A percentile compares a stretch with the other conserved stretches of the same genome.
Evolutionary conservation across 768 basidiomycete genomes (phyloP).

Genomic region (Collybia sp.): DNA sequence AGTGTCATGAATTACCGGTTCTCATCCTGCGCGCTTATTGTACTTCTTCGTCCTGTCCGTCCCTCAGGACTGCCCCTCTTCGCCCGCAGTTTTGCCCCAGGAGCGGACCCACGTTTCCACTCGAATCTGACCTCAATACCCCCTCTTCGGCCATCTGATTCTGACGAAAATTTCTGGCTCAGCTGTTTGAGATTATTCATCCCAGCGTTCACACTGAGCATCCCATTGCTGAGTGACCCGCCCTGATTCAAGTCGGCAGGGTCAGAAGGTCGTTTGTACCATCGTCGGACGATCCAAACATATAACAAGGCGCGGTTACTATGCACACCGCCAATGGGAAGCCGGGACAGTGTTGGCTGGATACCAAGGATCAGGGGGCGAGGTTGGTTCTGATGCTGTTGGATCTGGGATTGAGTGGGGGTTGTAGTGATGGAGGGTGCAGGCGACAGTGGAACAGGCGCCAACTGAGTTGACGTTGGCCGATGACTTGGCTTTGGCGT

Average conservation of each 20-base stretch:
- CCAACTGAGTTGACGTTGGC: too few relatives aligned
- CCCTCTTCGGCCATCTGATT: slow-evolving; percentile 18
- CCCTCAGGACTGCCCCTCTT: slow-evolving; percentile 12
- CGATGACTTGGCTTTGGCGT: neutral
- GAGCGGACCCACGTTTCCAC: slow-evolving; percentile 52
- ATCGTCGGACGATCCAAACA: slow-evolving; percentile 71
- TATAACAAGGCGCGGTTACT: slow-evolving; percentile 48
- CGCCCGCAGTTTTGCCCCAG: slow-evolving; percentile 4
- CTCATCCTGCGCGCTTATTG: slow-evolving; percentile 26
- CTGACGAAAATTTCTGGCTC: neutral
- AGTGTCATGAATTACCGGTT: slow-evolving; percentile 6
- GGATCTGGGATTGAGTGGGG: neutral
- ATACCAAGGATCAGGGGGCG: slow-evolving; percentile 56
- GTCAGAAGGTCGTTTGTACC: slow-evolving; percentile 55
- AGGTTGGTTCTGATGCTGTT: slow-evolving; percentile 5
- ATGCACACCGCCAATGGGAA: neutral
- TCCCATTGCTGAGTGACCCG: slow-evolving; percentile 18
- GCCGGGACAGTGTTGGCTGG: slow-evolving; percentile 55
- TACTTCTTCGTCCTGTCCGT: slow-evolving; percentile 40
- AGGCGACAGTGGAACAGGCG: neutral
- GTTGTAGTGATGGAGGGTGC: neutral
- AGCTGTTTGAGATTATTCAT: slow-evolving; percentile 1
- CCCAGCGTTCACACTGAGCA: slow-evolving; percentile 1
- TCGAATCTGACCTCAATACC: slow-evolving; percentile 74
- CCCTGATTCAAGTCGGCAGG: slow-evolving; percentile 36